Conservation (phyloP, 129 eudicot species). For the Flaveria robusta region DNA sequence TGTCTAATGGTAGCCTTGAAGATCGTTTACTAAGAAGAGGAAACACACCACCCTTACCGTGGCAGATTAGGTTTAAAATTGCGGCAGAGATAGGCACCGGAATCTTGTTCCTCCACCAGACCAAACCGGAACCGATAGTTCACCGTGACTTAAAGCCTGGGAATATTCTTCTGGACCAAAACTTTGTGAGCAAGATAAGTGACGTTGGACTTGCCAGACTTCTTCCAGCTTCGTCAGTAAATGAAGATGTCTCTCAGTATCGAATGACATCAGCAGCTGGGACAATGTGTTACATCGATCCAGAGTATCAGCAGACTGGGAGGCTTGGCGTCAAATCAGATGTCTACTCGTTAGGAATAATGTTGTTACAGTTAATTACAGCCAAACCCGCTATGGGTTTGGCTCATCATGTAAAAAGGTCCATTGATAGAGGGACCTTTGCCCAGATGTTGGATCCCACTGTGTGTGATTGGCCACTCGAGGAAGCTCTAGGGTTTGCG, state of each 20-base stretch:
- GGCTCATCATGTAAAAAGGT: conserved; percentile 43
- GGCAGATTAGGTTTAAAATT: conserved; percentile 67
- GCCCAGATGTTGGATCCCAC: conserved; percentile 46
- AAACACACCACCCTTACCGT: conserved; percentile 48
- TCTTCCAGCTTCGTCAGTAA: conserved; percentile 45
- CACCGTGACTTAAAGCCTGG: conserved; percentile 73
- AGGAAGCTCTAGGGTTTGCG: conserved; percentile 48
- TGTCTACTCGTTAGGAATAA: conserved; percentile 57
- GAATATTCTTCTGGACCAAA: conserved; percentile 57
- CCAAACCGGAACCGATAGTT: conserved; percentile 72
- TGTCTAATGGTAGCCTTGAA: conserved; percentile 69
- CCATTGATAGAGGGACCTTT: conserved; percentile 48
- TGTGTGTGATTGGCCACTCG: conserved; percentile 54
- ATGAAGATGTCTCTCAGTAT: conserved; percentile 54
- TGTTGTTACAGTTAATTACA: conserved; percentile 56
- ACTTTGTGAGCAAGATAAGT: conserved; percentile 56
- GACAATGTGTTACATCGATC: conserved; percentile 66
- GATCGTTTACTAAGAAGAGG: conserved; percentile 55
- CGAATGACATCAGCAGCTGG: conserved; percentile 66
- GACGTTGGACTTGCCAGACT: conserved; percentile 72
- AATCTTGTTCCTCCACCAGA: conserved; percentile 66
- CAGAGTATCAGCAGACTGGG: conserved; percentile 66
- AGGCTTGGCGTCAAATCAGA: conserved; percentile 63
- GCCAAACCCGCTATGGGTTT: conserved; percentile 65
- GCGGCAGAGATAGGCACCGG: conserved; percentile 71